Conservation (phyloP, 192 early-diverging fungal species). For the Backusella tuberculispora region DNA sequence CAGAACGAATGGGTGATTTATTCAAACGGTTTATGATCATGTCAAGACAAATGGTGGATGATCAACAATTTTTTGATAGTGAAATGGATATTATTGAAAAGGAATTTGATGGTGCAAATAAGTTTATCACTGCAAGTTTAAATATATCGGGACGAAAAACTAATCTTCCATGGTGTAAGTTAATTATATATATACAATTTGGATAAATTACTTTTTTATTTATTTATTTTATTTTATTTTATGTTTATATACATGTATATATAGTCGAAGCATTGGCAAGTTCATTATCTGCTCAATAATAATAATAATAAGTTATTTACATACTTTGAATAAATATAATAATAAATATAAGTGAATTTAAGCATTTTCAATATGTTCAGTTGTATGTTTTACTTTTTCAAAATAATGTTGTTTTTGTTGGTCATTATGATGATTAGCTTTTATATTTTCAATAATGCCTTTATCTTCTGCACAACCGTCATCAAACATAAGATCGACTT, state of each 20-base stretch:
- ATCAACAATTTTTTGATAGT: not conserved
- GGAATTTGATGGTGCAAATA: conserved; percentile 31
- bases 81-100: conserved; percentile 23
- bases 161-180: conserved; percentile 39
- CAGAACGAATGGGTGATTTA: conserved; percentile 20
- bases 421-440: not conserved
- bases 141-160: conserved; percentile 40
- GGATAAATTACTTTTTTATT: not conserved
- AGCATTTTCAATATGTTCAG: not conserved
- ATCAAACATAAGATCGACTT: conserved; percentile 49
- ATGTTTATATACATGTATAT: too few relatives aligned
- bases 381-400: not conserved
- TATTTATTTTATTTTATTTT: not conserved
- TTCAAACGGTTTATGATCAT: conserved; percentile 8
- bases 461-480: not conserved
- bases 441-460: not conserved
- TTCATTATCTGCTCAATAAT: conserved; percentile 7
- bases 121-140: conserved; percentile 39
- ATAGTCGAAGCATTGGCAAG: conserved; percentile 15
- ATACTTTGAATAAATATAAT: not conserved
- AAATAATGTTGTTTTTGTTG: not conserved
- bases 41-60: not conserved
- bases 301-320: not conserved
- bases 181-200: not conserved
- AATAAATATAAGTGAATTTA: not conserved